Evolutionary conservation across 2,329 filamentous ascomycete species (phyloP).

Genomic region (Phaeophleospora eucalypticola): DNA sequence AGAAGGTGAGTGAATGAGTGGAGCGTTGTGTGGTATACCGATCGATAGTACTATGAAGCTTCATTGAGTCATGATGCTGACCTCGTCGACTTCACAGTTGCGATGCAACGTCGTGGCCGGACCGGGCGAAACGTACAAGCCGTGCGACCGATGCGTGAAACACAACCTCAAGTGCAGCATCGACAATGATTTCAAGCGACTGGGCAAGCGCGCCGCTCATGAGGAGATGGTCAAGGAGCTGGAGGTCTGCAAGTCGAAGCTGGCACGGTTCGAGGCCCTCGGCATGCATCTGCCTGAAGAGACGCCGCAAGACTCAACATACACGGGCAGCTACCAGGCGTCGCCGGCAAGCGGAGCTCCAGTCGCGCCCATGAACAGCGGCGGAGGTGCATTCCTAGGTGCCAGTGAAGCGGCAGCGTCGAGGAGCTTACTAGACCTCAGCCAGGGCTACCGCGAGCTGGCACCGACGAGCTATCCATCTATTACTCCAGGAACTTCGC

Average conservation of each 20-base stretch:
- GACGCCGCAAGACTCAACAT: constrained; percentile 15
- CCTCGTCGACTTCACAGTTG: constrained; percentile 47
- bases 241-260: constrained; percentile 48
- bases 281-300: constrained; percentile 27
- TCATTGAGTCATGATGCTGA: constrained; percentile 3
- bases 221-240: constrained; percentile 85
- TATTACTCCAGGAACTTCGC: constrained; percentile 54
- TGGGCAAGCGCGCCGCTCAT: constrained; percentile 77
- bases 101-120: constrained; percentile 81
- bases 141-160: constrained; percentile 72
- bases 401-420: constrained; percentile 37
- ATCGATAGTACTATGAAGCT: no score
- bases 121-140: constrained; percentile 58
- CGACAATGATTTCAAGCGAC: constrained; percentile 80
- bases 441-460: constrained; percentile 36
- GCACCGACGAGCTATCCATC: constrained; percentile 43
- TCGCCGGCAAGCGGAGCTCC: constrained; percentile 24
- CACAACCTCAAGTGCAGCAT: constrained; percentile 81
- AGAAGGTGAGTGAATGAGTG: constrained; percentile 59
- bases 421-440: constrained; percentile 35
- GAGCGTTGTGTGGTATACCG: not conserved
- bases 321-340: constrained; percentile 22
- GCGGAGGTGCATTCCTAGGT: constrained; percentile 28
- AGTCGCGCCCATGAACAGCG: constrained; percentile 25
- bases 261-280: constrained; percentile 30